Base-by-base conservation (phyloP, 192 early-diverging fungal species). In the Coemansia sp. region DNA sequence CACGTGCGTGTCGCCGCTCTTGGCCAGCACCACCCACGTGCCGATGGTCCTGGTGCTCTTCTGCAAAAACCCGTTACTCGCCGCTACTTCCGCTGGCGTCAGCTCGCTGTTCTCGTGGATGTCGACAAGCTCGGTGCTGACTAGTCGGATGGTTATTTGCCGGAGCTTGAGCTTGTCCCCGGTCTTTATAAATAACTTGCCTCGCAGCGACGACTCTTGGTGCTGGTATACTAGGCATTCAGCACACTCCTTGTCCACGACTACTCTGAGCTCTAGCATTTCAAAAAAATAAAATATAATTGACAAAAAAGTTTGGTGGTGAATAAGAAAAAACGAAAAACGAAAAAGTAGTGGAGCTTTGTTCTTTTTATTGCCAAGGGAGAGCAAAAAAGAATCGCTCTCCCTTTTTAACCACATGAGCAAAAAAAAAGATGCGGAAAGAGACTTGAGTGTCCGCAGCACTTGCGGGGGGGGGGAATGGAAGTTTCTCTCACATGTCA, bases 171-270 rank as follows among this genome's bases (percentile, higher is more conserved):
- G 72, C 58, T 58, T 71, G 72, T 78, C 74, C 20, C 57, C 66
- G 22, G 75, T 75, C 29, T 53, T 62, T n/a, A 78, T 67, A 3
- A 63, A 40, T 24, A 83, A 47, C 62, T 72, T 60, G 29, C 80
- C 80, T 4, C 73, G 66, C 20, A 83, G 31, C 11, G 43, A 49
- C 2, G 74, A 73, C 61, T 69, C 72, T 29, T 53, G 65, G 58
- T 74, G 43, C 67, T 83, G 73, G 80, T 78, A 75, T 10, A 75
- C 75, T 7, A 78, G 66, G 49, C 68, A 72, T 41, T 75, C 65
- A 7, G 52, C 41, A 60, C 71, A 64, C 43, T 53, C 69, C 22
- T 71, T 53, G 66, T 75, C 72, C 4, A 78, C 69, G 29, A 57
- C 44, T 22, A 78, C 68, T 3, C 62, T 52, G 1, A 83, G 61